Evolutionary conservation across 2,329 filamentous ascomycete genomes (phyloP).

Genomic region (Arthrobotrys entomopaga): DNA sequence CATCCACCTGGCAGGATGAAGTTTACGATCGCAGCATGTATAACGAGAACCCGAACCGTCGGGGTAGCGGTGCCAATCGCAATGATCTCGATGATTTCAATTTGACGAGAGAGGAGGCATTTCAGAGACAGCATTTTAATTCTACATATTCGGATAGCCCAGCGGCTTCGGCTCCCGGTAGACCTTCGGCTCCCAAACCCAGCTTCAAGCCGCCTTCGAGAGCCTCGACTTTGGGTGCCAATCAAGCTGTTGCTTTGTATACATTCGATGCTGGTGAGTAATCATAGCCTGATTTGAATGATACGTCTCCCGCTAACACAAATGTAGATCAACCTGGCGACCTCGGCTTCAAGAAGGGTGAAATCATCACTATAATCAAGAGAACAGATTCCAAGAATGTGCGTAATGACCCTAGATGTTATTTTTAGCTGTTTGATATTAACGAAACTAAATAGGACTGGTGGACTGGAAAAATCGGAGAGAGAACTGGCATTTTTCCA

Average conservation of each 20-base stretch:
- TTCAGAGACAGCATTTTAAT: constrained; percentile 58
- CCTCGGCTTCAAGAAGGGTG: constrained; percentile 95
- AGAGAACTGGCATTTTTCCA: constrained; percentile 89
- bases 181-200: constrained; percentile 89
- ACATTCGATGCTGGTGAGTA: constrained; percentile 80
- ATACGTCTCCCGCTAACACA: constrained; percentile 2
- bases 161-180: constrained; percentile 70
- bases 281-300: neutral
- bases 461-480: constrained; percentile 88
- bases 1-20: constrained; percentile 80
- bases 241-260: constrained; percentile 90
- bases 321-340: constrained; percentile 79
- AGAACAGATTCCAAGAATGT: constrained; percentile 89
- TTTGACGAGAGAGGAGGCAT: constrained; percentile 55
- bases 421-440: no score
- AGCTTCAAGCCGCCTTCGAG: constrained; percentile 72
- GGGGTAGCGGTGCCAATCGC: constrained; percentile 62
- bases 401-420: constrained; percentile 60
- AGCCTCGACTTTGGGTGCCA: constrained; percentile 65
- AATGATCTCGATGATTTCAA: constrained; percentile 64
- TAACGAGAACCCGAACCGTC: constrained; percentile 54
- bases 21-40: constrained; percentile 71
- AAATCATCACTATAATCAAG: constrained; percentile 93
- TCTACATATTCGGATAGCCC: constrained; percentile 58
- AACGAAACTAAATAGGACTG: constrained; percentile 50